Evolutionary conservation across 495 filamentous ascomycete species (phyloP), one percentile per base, ranked within the genome.

Genomic region (Ascobolus immersus): DNA sequence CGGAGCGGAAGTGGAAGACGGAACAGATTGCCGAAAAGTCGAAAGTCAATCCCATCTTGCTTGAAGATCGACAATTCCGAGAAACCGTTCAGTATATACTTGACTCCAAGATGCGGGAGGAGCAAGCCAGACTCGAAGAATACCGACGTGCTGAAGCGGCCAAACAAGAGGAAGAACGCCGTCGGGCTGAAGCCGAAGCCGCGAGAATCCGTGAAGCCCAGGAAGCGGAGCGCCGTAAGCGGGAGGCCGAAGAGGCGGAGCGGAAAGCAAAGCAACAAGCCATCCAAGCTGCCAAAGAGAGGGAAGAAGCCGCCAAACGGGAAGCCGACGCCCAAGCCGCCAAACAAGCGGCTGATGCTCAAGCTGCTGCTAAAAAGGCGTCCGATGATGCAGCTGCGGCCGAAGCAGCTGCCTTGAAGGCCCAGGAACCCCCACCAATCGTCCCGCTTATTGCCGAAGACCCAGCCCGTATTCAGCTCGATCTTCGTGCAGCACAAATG

Each of bases 221-320:
- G 15, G 46, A 45, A 20, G 35, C 39, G 17, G 34, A 39, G 13
- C 30, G 30, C 10, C 42, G 34, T 20, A 35, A 35, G 11, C 40
- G 37, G 32, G 46, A 49, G 21, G 30, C 38, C 17, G 47, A 45
- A 28, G 47, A 46, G 20, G 21, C 32, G 19, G 45, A 44, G 14
- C 32, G 25, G 25, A 36, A 36, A 18, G 29, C 32, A 20, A 37
- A 33, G 28, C 38, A 44, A 5, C 38, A 36, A 7, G 45, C n/a
- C n/a, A n/a, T n/a, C n/a, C n/a, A 42, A 28, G 25, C 39, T 15
- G 46, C 42, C 35, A 28, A 42, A 45, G 34, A 24, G 34, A 34
- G 17, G 28, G 28, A 36, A 12, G 18, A 31, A n/a, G 32, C 13
- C 28, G 10, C 20, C 29, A 15, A 25, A 32, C 21, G n/a, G 10